phyloP scores from a whole-genome alignment of 2,329 filamentous ascomycete species.

The Ophiosphaerella herpotricha region DNA sequence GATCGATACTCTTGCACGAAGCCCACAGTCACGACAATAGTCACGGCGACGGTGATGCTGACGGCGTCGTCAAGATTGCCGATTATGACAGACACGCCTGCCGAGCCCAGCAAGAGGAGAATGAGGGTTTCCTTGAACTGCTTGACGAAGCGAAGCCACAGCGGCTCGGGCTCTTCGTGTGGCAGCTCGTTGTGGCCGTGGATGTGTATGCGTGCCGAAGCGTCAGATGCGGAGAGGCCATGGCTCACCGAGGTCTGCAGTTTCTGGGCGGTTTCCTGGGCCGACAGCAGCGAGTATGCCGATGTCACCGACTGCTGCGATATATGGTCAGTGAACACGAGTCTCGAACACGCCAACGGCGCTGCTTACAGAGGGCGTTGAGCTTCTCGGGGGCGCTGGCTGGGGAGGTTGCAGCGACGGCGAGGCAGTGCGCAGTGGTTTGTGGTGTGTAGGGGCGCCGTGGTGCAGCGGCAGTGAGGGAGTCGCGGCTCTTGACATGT shows the following conservation, averaged over 20 bases:
- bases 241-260: constrained; percentile 81
- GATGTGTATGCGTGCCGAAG: constrained; percentile 75
- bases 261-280: constrained; percentile 75
- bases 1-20: constrained; percentile 98
- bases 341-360: background rate
- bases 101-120: constrained; percentile 85
- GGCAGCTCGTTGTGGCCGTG: constrained; percentile 94
- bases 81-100: constrained; percentile 84
- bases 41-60: constrained; percentile 94
- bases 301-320: constrained; percentile 48
- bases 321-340: background rate
- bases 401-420: constrained; percentile 38
- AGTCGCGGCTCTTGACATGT: constrained; percentile 66
- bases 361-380: constrained; percentile 34
- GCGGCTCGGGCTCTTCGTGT: constrained; percentile 87
- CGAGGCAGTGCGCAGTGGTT: constrained; percentile 32
- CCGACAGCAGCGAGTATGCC: constrained; percentile 68
- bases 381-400: constrained; percentile 29
- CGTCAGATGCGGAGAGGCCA: constrained; percentile 81
- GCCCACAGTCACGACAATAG: constrained; percentile 93
- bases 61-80: constrained; percentile 94
- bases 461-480: constrained; percentile 64
- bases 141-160: constrained; percentile 94
- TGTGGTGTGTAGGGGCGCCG: constrained; percentile 43
- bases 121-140: constrained; percentile 98